Evolutionary conservation across 768 basidiomycete genomes (phyloP), one percentile per base, ranked within the genome.

Genomic region (Mycena metata): DNA sequence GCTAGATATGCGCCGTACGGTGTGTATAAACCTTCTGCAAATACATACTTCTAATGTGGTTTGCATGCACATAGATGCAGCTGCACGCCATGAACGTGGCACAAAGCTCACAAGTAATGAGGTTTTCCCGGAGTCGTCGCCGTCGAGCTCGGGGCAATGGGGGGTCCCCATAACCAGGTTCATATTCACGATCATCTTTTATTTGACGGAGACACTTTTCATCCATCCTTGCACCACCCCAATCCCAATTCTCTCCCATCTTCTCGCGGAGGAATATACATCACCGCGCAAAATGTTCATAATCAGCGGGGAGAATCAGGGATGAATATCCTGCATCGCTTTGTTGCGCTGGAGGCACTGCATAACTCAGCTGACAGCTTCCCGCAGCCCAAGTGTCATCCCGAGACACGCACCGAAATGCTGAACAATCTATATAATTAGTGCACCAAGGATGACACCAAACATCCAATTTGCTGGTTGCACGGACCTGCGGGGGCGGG

Each of bases 401-500:
- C 59, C 9, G 47, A 60, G 39, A 61, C 60, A 8, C 49, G 60
- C 2, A 42, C 8, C 5, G 12, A 61, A 30, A 26, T 61, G 36
- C 39, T 51, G 9, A 39, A 61, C 15, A 15, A 24, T 1, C 3
- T 61, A 17, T 51, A 30, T 12, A 52, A 30, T 7, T 60, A 47
- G 59, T 16, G 16, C 17, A 16, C 16, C n/a, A 17, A 16, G 9
- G 8, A 30, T 1, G 43, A 15, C 2, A 30, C 57, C 17, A 8
- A 5, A 16, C 16, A 13, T 0, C 43, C 42, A 4, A 58, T 46
- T 8, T 23, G 23, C 16, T 57, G 9, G 58, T 12, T 54, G 13
- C 17, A 54, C 33, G 51, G 51, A 17, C 54, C 54, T 13, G 54
- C 54, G 5, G 54, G 59, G 10, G 59, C 59, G 19, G 59, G 59